Evolutionary conservation across 2,329 filamentous ascomycete genomes (phyloP).

Genomic region (Pseudogymnoascus sp.): DNA sequence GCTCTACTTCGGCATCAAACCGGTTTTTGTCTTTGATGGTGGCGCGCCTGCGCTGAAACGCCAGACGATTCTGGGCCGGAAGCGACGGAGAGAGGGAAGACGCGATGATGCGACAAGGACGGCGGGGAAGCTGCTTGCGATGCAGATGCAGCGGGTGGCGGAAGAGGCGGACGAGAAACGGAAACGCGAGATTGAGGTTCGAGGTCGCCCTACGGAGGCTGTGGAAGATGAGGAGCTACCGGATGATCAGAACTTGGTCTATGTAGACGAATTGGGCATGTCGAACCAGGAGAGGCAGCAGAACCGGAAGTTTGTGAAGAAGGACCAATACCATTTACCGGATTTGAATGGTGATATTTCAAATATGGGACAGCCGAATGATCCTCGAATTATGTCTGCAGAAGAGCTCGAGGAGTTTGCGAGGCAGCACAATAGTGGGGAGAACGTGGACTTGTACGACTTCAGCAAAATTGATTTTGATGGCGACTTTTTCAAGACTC

Average conservation of each 20-base stretch:
- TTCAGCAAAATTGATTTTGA: conserved; percentile 99
- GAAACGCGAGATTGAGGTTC: conserved; percentile 37
- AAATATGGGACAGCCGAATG: conserved; percentile 80
- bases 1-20: conserved; percentile 89
- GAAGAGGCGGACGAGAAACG: conserved; percentile 73
- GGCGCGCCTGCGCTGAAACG: conserved; percentile 85
- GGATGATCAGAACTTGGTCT: conserved; percentile 62
- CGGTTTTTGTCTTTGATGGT: conserved; percentile 96
- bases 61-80: conserved; percentile 74
- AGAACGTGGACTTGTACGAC: conserved; percentile 87
- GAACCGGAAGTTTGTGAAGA: conserved; percentile 74
- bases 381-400: conserved; percentile 91
- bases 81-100: conserved; percentile 73
- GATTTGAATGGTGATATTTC: conserved; percentile 70
- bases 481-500: conserved; percentile 84
- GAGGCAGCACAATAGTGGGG: conserved; percentile 79
- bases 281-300: conserved; percentile 63
- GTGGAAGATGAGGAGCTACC: conserved; percentile 61
- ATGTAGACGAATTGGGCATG: conserved; percentile 85
- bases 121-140: conserved; percentile 79
- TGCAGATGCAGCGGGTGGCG: conserved; percentile 85
- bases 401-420: conserved; percentile 93
- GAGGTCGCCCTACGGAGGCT: conserved; percentile 29
- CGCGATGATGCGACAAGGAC: conserved; percentile 89
- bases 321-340: conserved; percentile 91